phyloP scores from a whole-genome alignment of 495 filamentous ascomycete species.

The Penicillium pulvis region DNA sequence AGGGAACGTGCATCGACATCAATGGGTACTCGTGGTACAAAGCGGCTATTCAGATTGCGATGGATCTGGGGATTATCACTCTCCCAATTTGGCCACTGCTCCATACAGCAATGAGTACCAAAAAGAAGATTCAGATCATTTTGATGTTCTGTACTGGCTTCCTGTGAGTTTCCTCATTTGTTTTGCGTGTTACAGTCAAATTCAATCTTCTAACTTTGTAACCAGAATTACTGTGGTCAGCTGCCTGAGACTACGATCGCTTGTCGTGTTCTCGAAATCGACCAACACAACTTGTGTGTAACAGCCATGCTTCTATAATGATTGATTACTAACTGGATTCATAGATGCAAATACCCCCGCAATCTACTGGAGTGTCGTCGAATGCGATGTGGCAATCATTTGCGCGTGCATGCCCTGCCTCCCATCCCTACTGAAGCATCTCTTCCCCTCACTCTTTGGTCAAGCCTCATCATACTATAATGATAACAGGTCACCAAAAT shows the following conservation, averaged over 20 bases:
- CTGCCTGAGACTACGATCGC: conserved; percentile 39
- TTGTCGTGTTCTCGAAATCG: conserved; percentile 37
- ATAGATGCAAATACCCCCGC: conserved; percentile 42
- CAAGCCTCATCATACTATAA: not conserved
- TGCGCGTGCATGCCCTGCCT: conserved; percentile 43
- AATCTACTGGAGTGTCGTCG: conserved; percentile 49
- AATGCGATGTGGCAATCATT: conserved; percentile 49
- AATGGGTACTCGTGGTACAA: conserved; percentile 24
- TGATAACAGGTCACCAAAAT: not conserved
- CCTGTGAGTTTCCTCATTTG: conserved; percentile 40
- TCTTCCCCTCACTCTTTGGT: conserved; percentile 5
- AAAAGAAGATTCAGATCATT: conserved; percentile 52
- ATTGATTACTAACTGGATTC: not conserved
- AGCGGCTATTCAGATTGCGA: conserved; percentile 27
- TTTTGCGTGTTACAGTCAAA: not conserved
- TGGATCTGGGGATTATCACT: conserved; percentile 28
- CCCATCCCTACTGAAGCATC: conserved; percentile 1
- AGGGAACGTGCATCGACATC: conserved; percentile 28
- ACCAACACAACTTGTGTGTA: conserved; percentile 33
- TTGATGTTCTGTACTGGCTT: conserved; percentile 57
- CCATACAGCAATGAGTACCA: conserved; percentile 41
- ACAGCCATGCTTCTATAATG: not conserved
- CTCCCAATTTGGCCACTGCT: conserved; percentile 49
- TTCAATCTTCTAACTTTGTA: not conserved
- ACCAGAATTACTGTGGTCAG: conserved; percentile 37